Percentiles rank a stretch among this genome's conserved stretches.
Evolutionary conservation across 345 rosid species (phyloP).

Genomic region (Noccaea bulbosa): DNA sequence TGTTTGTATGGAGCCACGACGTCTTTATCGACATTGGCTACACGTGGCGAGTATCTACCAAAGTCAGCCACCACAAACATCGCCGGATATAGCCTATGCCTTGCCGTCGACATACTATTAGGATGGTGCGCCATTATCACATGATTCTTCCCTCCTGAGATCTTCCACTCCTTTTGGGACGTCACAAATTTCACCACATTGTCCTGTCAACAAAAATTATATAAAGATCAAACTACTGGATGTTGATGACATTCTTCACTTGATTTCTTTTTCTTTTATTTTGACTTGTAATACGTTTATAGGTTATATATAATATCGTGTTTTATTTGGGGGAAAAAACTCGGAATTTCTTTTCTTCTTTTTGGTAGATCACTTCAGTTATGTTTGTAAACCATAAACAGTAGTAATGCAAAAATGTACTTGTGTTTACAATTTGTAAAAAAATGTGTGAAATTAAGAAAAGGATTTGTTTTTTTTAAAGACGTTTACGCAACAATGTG

Average conservation of each 20-base stretch:
- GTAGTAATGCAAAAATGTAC: too few species aligned
- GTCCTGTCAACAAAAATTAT: constrained; percentile 46
- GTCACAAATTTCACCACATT: constrained; percentile 65
- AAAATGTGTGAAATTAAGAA: too few species aligned
- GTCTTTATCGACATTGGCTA: constrained; percentile 87
- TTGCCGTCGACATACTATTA: constrained; percentile 79
- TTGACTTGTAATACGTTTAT: too few species aligned
- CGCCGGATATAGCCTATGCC: constrained; percentile 80
- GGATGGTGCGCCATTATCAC: constrained; percentile 93
- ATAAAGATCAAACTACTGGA: not conserved
- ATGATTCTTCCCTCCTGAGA: constrained; percentile 79
- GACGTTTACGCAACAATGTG: not conserved
- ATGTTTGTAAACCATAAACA: too few species aligned
- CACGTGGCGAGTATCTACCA: constrained; percentile 83
- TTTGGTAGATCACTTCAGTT: too few species aligned
- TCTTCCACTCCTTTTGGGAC: constrained; percentile 74
- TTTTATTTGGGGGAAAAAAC: too few species aligned
- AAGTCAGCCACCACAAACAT: constrained; percentile 85
- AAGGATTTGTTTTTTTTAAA: too few species aligned
- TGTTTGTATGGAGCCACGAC: constrained; percentile 94
- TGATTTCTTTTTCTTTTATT: too few species aligned
- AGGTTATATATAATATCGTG: too few species aligned
- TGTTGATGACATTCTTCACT: not conserved
- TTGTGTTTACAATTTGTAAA: too few species aligned
- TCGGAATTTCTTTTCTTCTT: too few species aligned